Evolutionary conservation across 352 stramenopile genomes (phyloP).

Genomic region (Globisporangium paroecandrum): DNA sequence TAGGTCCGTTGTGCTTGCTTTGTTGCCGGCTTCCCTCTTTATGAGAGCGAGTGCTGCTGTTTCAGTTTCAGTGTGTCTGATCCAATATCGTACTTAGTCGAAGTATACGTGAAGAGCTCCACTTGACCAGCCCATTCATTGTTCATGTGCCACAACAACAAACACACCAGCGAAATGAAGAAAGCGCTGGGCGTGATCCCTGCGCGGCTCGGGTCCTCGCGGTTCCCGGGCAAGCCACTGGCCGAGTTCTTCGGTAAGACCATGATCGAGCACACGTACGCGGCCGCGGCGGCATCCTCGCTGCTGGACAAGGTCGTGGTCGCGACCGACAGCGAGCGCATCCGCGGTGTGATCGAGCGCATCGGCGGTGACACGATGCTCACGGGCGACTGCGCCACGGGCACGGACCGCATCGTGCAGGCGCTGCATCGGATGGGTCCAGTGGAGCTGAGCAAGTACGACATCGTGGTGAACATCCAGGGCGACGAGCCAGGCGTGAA

Average conservation of each 20-base stretch:
- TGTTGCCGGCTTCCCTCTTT: background rate
- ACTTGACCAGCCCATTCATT: background rate
- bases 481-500: slow-evolving; percentile 82
- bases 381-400: slow-evolving; percentile 64
- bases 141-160: background rate
- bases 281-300: slow-evolving; percentile 40
- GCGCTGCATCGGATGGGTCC: slow-evolving; percentile 41
- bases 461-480: slow-evolving; percentile 84
- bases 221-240: slow-evolving; percentile 78
- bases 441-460: slow-evolving; percentile 46
- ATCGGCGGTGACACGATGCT: slow-evolving; percentile 51
- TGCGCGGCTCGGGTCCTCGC: slow-evolving; percentile 62
- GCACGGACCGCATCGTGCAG: slow-evolving; percentile 75
- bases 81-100: slow-evolving; percentile 6
- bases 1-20: background rate
- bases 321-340: slow-evolving; percentile 65
- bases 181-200: slow-evolving; percentile 80
- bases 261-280: slow-evolving; percentile 85
- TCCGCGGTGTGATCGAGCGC: slow-evolving; percentile 42
- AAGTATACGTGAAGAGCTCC: background rate
- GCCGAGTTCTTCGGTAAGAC: slow-evolving; percentile 73
- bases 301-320: slow-evolving; percentile 75
- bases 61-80: background rate
- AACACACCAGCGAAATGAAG: slow-evolving; percentile 19
- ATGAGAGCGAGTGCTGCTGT: background rate